Percentiles rank a stretch among this genome's conserved stretches.
Evolutionary conservation across 176 grass and related monocot genomes (phyloP).

Genomic region (Raddia guianensis): DNA sequence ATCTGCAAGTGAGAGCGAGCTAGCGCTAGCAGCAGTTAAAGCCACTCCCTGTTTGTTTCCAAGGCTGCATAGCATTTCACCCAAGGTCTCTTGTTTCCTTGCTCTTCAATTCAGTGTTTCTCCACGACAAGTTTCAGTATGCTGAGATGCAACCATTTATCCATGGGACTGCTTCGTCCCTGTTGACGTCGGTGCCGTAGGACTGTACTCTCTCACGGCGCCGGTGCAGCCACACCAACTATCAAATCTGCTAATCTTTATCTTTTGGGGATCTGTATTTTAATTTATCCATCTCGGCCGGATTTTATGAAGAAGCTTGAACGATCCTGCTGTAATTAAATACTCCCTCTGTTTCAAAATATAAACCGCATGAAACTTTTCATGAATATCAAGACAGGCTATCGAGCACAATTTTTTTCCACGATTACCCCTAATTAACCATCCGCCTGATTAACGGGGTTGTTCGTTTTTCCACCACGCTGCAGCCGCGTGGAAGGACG

Average conservation of each 20-base stretch:
- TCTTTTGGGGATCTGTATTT: background rate
- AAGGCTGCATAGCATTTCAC: conserved; percentile 38
- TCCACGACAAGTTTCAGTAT: background rate
- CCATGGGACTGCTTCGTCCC: background rate
- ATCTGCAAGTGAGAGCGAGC: conserved; percentile 44
- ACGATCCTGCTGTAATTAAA: background rate
- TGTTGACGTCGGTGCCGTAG: background rate
- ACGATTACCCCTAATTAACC: too few species aligned
- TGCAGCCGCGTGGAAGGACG: too few species aligned
- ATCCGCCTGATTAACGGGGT: too few species aligned
- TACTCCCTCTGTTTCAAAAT: too few species aligned
- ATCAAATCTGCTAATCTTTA: background rate
- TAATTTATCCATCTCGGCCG: background rate
- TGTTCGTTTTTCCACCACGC: too few species aligned
- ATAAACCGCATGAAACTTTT: too few species aligned
- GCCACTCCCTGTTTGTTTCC: conserved; percentile 45
- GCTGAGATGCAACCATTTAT: background rate
- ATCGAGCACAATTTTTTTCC: too few species aligned
- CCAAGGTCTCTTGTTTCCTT: conserved; percentile 35
- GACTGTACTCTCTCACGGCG: background rate
- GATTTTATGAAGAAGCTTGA: background rate
- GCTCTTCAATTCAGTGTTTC: conserved; percentile 11
- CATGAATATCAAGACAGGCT: too few species aligned
- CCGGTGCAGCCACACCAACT: conserved; percentile 2
- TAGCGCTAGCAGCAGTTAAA: conserved; percentile 34